These are phyloP conservation scores for Penicillium verrucosum DNA, from an alignment of 2,329 filamentous ascomycete genomes.

Conservation along the genomic window DNA sequence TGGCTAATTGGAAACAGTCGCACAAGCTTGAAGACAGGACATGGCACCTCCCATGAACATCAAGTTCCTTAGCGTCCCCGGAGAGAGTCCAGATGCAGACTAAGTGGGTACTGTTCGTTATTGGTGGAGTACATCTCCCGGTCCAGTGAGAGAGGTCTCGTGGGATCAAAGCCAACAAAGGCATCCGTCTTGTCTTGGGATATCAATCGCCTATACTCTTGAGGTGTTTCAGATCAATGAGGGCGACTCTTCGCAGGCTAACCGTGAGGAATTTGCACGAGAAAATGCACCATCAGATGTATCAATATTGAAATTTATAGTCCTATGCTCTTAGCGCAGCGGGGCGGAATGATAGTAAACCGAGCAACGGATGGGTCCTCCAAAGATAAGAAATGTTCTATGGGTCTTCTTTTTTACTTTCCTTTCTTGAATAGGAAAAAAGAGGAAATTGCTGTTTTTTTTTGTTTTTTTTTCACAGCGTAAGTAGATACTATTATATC, in stretches of 20 bases:
- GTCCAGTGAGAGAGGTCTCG: background rate
- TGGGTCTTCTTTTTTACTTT: constrained; percentile 4
- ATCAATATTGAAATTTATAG: constrained; percentile 5
- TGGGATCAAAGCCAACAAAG: background rate
- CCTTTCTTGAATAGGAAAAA: background rate
- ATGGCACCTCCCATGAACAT: constrained; percentile 5
- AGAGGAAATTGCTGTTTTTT: background rate
- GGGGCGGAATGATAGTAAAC: constrained; percentile 1
- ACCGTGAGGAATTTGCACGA: background rate
- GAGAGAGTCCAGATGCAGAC: constrained; percentile 1
- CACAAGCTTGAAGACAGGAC: background rate
- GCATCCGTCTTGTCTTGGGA: background rate
- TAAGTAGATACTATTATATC: background rate
- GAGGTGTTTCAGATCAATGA: background rate
- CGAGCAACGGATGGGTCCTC: constrained; percentile 1
- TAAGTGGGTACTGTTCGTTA: constrained; percentile 13
- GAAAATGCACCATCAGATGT: background rate
- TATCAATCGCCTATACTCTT: background rate
- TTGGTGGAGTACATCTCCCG: constrained; percentile 4
- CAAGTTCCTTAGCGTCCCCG: constrained; percentile 2
- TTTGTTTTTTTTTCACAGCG: too few species aligned
- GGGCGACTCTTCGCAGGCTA: background rate
- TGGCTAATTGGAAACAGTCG: background rate
- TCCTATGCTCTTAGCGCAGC: background rate
- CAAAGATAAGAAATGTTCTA: constrained; percentile 17